Evolutionary conservation across 768 basidiomycete species (phyloP).

Genomic region (Vishniacozyma victoriae): DNA sequence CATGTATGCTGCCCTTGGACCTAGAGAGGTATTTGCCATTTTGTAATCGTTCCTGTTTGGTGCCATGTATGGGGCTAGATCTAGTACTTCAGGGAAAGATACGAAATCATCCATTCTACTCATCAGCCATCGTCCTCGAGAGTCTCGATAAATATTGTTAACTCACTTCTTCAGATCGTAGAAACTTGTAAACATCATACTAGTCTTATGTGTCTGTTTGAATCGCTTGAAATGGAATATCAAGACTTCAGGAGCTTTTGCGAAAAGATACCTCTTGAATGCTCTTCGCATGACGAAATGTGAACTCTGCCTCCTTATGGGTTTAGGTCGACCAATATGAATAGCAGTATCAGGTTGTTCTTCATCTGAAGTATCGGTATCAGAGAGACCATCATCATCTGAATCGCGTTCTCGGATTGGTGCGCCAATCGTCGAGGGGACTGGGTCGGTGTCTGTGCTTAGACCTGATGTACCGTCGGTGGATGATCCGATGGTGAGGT

Average conservation of each 20-base stretch:
- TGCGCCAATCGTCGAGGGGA: conserved; percentile 8
- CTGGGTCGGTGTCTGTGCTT: conserved; percentile 1
- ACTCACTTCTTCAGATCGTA: conserved; percentile 46
- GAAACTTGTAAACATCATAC: conserved; percentile 41
- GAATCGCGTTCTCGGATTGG: conserved; percentile 4
- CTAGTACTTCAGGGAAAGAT: conserved; percentile 79
- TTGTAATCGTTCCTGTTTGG: conserved; percentile 53
- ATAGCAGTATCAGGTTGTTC: conserved; percentile 9
- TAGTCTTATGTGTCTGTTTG: conserved; percentile 65
- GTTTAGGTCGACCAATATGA: conserved; percentile 9
- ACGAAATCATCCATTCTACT: conserved; percentile 84
- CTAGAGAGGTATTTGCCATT: conserved; percentile 23
- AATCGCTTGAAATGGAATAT: conserved; percentile 93
- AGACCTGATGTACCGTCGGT: conserved; percentile 1
- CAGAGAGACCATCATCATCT: conserved; percentile 30
- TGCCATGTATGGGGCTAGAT: conserved; percentile 78
- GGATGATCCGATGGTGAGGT: conserved; percentile 1
- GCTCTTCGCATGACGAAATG: conserved; percentile 75
- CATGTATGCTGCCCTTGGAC: conserved; percentile 40
- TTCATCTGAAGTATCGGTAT: conserved; percentile 25
- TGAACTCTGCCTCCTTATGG: conserved; percentile 43
- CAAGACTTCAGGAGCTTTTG: conserved; percentile 67
- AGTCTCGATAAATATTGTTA: background rate
- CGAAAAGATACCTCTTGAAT: conserved; percentile 91
- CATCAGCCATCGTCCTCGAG: background rate